These are phyloP conservation scores for Drosera capensis DNA, from an alignment of 148 eudicot species.

Conservation along the genomic window DNA sequence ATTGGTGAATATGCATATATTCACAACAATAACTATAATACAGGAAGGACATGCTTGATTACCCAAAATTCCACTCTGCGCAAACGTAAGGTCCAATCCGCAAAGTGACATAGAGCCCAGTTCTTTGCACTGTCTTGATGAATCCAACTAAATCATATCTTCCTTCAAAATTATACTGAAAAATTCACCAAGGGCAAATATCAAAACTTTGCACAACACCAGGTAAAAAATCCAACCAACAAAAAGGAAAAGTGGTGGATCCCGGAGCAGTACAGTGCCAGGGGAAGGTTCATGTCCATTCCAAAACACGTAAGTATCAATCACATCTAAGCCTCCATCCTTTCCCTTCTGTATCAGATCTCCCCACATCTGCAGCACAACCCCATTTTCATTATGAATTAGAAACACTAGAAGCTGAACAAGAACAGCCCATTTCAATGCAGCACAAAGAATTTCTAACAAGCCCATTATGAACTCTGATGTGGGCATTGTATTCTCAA, in stretches of 20 bases:
- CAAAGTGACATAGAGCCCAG: conserved; percentile 68
- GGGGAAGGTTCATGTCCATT: conserved; percentile 84
- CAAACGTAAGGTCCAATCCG: conserved; percentile 94
- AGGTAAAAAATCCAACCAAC: neutral
- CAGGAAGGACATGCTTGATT: conserved; percentile 3
- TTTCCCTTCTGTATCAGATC: conserved; percentile 70
- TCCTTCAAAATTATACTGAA: conserved; percentile 69
- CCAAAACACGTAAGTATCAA: conserved; percentile 94
- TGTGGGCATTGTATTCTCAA: no score
- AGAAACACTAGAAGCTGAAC: neutral
- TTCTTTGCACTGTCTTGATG: conserved; percentile 68
- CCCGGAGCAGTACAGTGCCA: conserved; percentile 40
- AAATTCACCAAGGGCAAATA: conserved; percentile 1
- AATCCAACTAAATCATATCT: conserved; percentile 70
- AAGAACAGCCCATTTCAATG: neutral
- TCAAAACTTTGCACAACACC: neutral
- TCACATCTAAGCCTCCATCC: conserved; percentile 69
- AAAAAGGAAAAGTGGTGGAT: conserved; percentile 7
- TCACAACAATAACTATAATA: no score
- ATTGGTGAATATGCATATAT: no score
- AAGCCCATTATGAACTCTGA: neutral
- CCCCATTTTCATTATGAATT: neutral
- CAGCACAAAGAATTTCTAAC: neutral
- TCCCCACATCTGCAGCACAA: conserved; percentile 80
- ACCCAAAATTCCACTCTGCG: conserved; percentile 97